Evolutionary conservation across 2,329 filamentous ascomycete species (phyloP).

Genomic region (Zalaria sp.): DNA sequence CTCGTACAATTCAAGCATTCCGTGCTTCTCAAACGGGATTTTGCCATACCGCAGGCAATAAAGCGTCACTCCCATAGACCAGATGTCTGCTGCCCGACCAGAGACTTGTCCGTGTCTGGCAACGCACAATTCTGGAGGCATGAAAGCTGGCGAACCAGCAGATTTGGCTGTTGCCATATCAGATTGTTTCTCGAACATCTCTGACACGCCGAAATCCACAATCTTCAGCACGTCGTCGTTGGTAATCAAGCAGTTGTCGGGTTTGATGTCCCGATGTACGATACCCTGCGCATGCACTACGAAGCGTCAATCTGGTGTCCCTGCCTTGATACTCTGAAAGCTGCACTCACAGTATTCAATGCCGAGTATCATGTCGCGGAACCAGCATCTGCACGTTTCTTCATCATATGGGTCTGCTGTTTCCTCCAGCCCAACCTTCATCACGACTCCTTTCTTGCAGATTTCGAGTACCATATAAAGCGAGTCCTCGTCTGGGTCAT

Average conservation of each 20-base stretch:
- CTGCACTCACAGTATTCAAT: slow-evolving; percentile 69
- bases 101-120: slow-evolving; percentile 76
- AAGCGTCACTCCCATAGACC: slow-evolving; percentile 94
- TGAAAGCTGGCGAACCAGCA: slow-evolving; percentile 85
- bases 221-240: slow-evolving; percentile 90
- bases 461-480: slow-evolving; percentile 98
- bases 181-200: slow-evolving; percentile 85
- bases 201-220: slow-evolving; percentile 96
- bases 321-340: background rate
- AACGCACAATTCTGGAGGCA: slow-evolving; percentile 84
- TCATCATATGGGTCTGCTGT: slow-evolving; percentile 67
- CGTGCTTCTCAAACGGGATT: slow-evolving; percentile 70
- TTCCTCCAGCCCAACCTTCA: slow-evolving; percentile 87
- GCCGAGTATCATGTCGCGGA: slow-evolving; percentile 83
- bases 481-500: slow-evolving; percentile 90
- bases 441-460: slow-evolving; percentile 95
- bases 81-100: slow-evolving; percentile 83
- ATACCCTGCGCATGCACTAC: slow-evolving; percentile 84
- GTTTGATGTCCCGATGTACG: slow-evolving; percentile 94
- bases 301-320: background rate
- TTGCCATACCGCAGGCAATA: slow-evolving; percentile 83
- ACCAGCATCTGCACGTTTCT: slow-evolving; percentile 78
- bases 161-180: slow-evolving; percentile 89
- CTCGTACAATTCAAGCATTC: slow-evolving; percentile 77
- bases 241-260: slow-evolving; percentile 85